Conservation (phyloP, 495 filamentous ascomycete species). For the Xanthoparmelia taractica region DNA sequence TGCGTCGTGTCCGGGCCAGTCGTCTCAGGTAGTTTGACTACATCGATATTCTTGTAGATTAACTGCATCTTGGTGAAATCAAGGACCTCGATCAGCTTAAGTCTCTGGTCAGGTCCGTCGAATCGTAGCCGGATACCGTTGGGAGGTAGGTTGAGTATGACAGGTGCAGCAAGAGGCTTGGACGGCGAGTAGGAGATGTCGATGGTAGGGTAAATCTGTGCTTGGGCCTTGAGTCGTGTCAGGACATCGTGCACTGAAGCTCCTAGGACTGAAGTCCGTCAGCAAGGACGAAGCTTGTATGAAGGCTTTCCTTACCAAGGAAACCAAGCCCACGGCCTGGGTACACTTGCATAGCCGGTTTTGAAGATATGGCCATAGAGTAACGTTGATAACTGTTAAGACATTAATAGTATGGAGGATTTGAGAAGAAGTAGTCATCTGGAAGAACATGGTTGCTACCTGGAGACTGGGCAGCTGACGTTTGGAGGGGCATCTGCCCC, state of each 20-base stretch:
- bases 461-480: constrained; percentile 6
- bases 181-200: constrained; percentile 66
- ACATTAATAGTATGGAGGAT: neutral
- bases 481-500: neutral
- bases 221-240: constrained; percentile 75
- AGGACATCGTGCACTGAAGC: constrained; percentile 84
- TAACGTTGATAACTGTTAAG: neutral
- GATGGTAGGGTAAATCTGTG: constrained; percentile 70
- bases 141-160: constrained; percentile 63
- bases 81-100: constrained; percentile 81
- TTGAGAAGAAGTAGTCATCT: neutral
- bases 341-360: constrained; percentile 46
- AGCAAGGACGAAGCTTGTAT: constrained; percentile 2
- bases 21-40: constrained; percentile 55
- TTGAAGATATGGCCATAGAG: constrained; percentile 13
- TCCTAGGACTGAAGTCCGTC: constrained; percentile 58
- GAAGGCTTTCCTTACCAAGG: constrained; percentile 51
- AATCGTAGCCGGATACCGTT: constrained; percentile 89
- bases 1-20: constrained; percentile 24
- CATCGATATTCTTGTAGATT: constrained; percentile 76
- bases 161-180: constrained; percentile 62
- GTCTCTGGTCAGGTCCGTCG: constrained; percentile 84
- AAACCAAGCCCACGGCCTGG: constrained; percentile 74
- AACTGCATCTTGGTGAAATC: constrained; percentile 84
- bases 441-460: neutral